Evolutionary conservation across 345 rosid species (phyloP), one percentile per base, ranked within the genome.

Genomic region (Sonneratia caseolaris): DNA sequence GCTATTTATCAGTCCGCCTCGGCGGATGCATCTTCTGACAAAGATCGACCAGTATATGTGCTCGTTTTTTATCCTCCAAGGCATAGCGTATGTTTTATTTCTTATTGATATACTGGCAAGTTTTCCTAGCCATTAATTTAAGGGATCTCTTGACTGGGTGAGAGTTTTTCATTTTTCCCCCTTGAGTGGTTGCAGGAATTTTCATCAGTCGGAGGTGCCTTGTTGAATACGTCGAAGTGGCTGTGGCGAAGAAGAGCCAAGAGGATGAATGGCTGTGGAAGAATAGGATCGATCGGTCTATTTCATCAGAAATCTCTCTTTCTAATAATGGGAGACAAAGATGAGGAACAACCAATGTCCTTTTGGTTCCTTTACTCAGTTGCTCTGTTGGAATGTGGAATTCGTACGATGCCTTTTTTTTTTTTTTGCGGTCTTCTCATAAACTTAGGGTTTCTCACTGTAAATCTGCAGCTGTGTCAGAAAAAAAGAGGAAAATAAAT

Each of bases 1-100:
- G 73, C 87, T 88, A 57, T n/a, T 37, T 55, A 38, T 18, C 15
- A 35, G 27, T 62, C 27, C 4, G 7, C 6, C 38, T 3, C 1
- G 66, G 1, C 11, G 59, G 59, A 14, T 7, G 51, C 16, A 13
- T 55, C 18, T 57, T 27, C 66, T 35, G 6, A 62, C 38, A 62
- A 27, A 62, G 66, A 62, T n/a, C 13, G 35, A 4, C 38, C 51
- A 10, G 13, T 35, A 32, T 35, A 13, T 62, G 32, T 42, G 10
- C 45, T 42, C 10, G 5, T 42, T 42, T 9, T 42, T 42, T 42
- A 9, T 9, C 3, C 45, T 42, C 45, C 10, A 4, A 42, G 0
- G 45, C 45, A 42, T 4, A 42, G 2, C 5, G 7, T 42, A 42
- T 42, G 45, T 42, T 42, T 42, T 42, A 4, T 42, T 42, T 42